Evolutionary conservation across 495 filamentous ascomycete species (phyloP).

Genomic region (Podospora pseudopauciseta): DNA sequence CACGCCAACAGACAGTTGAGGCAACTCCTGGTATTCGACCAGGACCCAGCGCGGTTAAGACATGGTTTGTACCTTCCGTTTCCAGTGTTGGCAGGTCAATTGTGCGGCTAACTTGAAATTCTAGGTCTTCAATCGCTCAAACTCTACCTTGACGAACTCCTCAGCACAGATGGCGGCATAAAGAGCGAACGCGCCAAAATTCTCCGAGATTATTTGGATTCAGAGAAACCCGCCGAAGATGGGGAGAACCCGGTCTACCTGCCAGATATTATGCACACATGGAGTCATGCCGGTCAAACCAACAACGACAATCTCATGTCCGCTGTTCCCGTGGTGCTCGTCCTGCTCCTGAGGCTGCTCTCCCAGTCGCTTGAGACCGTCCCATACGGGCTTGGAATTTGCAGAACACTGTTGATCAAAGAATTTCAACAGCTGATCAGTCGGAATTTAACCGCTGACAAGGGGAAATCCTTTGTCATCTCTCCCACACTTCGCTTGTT

Average conservation of each 20-base stretch:
- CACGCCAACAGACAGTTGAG: slow-evolving; percentile 57
- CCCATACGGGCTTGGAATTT: slow-evolving; percentile 65
- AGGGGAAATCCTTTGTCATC: slow-evolving; percentile 77
- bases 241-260: slow-evolving; percentile 58
- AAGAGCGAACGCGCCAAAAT: slow-evolving; percentile 51
- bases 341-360: slow-evolving; percentile 69
- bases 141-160: slow-evolving; percentile 63
- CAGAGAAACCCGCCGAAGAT: slow-evolving; percentile 57
- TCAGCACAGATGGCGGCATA: slow-evolving; percentile 46
- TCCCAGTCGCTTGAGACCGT: slow-evolving; percentile 67
- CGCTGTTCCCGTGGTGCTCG: slow-evolving; percentile 68
- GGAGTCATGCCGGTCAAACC: slow-evolving; percentile 67
- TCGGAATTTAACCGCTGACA: slow-evolving; percentile 56
- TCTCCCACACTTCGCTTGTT: slow-evolving; percentile 77
- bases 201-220: slow-evolving; percentile 69
- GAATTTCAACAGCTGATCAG: slow-evolving; percentile 70
- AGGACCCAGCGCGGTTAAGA: slow-evolving; percentile 57
- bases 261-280: slow-evolving; percentile 70
- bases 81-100: background rate
- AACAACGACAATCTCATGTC: slow-evolving; percentile 74
- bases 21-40: slow-evolving; percentile 61
- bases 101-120: background rate
- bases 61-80: slow-evolving; percentile 52
- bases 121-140: slow-evolving; percentile 74
- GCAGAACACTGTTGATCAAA: slow-evolving; percentile 68